Conservation (phyloP, 371 early-diverging fungal species). For the Circinella umbellata region DNA sequence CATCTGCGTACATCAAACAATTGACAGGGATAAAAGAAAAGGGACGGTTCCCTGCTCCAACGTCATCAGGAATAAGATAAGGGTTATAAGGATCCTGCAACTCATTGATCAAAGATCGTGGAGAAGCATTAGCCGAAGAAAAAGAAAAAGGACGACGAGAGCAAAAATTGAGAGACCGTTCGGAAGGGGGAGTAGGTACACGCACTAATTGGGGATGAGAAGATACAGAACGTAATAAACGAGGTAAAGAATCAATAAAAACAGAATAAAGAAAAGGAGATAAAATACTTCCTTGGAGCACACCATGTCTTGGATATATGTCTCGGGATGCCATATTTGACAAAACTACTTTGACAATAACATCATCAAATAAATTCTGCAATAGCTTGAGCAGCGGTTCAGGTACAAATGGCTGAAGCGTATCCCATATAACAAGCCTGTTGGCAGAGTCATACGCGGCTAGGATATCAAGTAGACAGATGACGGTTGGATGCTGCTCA, state of each 20-base stretch:
- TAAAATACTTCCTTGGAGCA: conserved; percentile 33
- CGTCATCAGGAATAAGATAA: neutral
- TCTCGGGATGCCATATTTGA: conserved; percentile 8
- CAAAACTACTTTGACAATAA: conserved; percentile 12
- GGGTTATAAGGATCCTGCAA: neutral
- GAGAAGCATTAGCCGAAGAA: neutral
- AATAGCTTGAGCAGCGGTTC: conserved; percentile 11
- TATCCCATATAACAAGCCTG: conserved; percentile 22
- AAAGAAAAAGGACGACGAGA: conserved; percentile 1
- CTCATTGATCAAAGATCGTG: neutral
- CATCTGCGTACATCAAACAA: conserved; percentile 31
- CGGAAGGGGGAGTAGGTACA: no score
- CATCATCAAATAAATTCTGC: conserved; percentile 23
- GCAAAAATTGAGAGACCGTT: conserved; percentile 4
- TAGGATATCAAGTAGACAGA: conserved; percentile 32
- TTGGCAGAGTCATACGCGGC: conserved; percentile 24
- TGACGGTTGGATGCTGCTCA: conserved; percentile 10
- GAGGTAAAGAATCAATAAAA: conserved; percentile 28
- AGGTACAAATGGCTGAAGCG: neutral
- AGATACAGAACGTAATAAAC: conserved; percentile 1
- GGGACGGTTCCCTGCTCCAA: neutral
- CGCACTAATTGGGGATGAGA: neutral
- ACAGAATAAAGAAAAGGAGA: conserved; percentile 31
- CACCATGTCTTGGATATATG: conserved; percentile 20
- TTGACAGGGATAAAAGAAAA: conserved; percentile 15